A percentile compares a stretch with the other conserved stretches of the same genome.
Conservation (phyloP, 768 basidiomycete species). For the Amanita molliuscula region DNA sequence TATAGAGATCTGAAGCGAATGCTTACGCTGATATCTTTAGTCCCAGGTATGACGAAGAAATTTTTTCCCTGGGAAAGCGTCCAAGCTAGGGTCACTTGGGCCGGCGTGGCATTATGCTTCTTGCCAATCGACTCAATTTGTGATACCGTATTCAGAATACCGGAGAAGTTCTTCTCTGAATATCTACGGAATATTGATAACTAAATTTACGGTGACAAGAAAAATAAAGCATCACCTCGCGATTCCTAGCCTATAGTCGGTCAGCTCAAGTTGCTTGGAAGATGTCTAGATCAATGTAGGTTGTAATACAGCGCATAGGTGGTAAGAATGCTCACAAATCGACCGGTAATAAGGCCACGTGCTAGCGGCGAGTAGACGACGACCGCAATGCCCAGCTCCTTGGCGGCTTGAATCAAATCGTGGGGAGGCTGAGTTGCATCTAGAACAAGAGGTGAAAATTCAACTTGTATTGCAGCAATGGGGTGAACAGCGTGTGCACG, state of each 20-base stretch:
- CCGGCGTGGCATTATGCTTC: slow-evolving; percentile 25
- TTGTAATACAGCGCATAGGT: neutral
- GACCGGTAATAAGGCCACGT: slow-evolving; percentile 37
- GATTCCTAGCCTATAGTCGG: slow-evolving; percentile 23
- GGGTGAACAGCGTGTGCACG: slow-evolving; percentile 38
- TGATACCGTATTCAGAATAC: slow-evolving; percentile 26
- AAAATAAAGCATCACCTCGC: slow-evolving; percentile 17
- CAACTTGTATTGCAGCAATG: slow-evolving; percentile 32
- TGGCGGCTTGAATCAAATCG: slow-evolving; percentile 24
- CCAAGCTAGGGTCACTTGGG: slow-evolving; percentile 38
- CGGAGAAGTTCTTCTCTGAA: slow-evolving; percentile 32
- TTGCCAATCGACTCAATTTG: slow-evolving; percentile 22
- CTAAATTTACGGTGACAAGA: neutral
- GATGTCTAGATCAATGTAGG: slow-evolving; percentile 18
- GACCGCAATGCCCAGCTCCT: slow-evolving; percentile 34
- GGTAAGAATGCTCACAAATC: slow-evolving; percentile 19
- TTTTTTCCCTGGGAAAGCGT: slow-evolving; percentile 32
- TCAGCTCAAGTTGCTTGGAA: slow-evolving; percentile 27
- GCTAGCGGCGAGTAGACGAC: slow-evolving; percentile 41
- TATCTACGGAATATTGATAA: slow-evolving; percentile 13
- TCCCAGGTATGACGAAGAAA: slow-evolving; percentile 35
- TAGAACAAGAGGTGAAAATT: slow-evolving; percentile 33
- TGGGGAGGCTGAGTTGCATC: slow-evolving; percentile 30
- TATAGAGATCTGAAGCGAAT: neutral
- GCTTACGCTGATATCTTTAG: slow-evolving; percentile 23